A percentile compares a stretch with the other conserved stretches of the same genome.
These are phyloP conservation scores for Schoenoplectus triqueter DNA, from an alignment of 202 grass and related monocot species.

Conservation along the genomic window DNA sequence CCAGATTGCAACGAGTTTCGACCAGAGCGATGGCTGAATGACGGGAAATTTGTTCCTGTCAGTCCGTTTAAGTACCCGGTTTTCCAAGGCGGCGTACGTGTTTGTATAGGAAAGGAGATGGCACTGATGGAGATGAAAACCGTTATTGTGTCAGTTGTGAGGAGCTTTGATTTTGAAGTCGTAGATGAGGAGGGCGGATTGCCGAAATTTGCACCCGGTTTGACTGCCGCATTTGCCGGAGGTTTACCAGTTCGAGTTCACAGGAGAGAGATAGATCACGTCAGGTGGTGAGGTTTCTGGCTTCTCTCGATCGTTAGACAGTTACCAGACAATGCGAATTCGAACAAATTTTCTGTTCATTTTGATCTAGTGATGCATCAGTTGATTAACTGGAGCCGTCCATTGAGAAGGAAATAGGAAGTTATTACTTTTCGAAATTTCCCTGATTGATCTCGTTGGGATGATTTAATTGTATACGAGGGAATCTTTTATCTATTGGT, in stretches of 20 bases:
- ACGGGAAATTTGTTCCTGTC: slow-evolving; percentile 61
- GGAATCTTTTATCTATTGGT: neutral
- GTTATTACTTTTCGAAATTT: neutral
- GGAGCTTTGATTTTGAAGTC: slow-evolving; percentile 59
- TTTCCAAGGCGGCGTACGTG: slow-evolving; percentile 73
- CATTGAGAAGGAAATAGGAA: slow-evolving; percentile 4
- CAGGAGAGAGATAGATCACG: slow-evolving; percentile 41
- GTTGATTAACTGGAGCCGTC: slow-evolving; percentile 23
- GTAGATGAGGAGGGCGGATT: slow-evolving; percentile 36
- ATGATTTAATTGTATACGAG: neutral
- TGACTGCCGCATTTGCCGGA: slow-evolving; percentile 73
- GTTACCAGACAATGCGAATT: neutral
- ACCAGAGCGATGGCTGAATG: slow-evolving; percentile 69
- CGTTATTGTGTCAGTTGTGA: slow-evolving; percentile 61
- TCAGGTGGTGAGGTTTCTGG: neutral
- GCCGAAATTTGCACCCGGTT: slow-evolving; percentile 74
- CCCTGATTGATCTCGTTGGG: neutral
- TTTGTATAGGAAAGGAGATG: slow-evolving; percentile 80
- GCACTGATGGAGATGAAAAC: slow-evolving; percentile 89
- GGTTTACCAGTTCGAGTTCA: slow-evolving; percentile 64
- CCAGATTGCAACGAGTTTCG: slow-evolving; percentile 67
- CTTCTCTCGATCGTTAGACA: neutral
- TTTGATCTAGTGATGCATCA: neutral
- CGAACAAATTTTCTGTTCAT: slow-evolving; percentile 11
- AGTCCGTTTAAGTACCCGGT: slow-evolving; percentile 79